Base-by-base conservation (phyloP, 2,329 filamentous ascomycete species). In the Botrytis aclada region DNA sequence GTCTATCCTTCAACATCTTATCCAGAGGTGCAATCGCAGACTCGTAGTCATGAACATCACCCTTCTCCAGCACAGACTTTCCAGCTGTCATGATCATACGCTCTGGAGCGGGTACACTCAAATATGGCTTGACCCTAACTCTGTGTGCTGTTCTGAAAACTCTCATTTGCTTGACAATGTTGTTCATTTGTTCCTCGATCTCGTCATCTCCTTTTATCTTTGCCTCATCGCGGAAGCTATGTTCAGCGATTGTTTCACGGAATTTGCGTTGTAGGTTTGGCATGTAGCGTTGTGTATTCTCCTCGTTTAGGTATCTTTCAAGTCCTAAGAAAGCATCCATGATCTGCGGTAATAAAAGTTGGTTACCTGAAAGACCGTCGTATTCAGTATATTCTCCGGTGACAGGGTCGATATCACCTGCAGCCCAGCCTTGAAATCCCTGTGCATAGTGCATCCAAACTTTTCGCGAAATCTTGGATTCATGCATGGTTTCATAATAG, bases 361-460 rank as follows among this genome's bases (percentile, higher is more conserved):
- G 81, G 67, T 81, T 83, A 0, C 81, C 82, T 58, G 78, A 80
- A 10, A 83, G 75, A 37, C 82, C 82, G 72, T 82, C 79, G 63
- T 77, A 82, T 63, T 81, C 79, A 37, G 78, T 74, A 60, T 72
- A 78, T 69, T 79, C 75, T 5, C 77, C 77, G 39, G 78, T 75
- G 25, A 78, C 63, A 14, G 70, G 63, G 54, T 74, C 70, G 8
- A 75, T 75, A 8, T 78, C 73, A n/a, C 79, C 81, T 51, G 77
- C 74, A 7, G 80, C 82, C 82, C 82, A 83, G 18, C 76, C 81
- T 56, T 80, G 79, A 60, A 83, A 82, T 4, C 82, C 82, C 72
- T 82, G 82, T 1, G 81, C 77, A 63, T 72, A 72, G 25, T 80
- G 76, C 54, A 82, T 70, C 81, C 82, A 83, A 8, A 80, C 78